These are phyloP conservation scores for Candida stauntonica DNA, from an alignment of 805 yeast genomes.

Conservation along the genomic window DNA sequence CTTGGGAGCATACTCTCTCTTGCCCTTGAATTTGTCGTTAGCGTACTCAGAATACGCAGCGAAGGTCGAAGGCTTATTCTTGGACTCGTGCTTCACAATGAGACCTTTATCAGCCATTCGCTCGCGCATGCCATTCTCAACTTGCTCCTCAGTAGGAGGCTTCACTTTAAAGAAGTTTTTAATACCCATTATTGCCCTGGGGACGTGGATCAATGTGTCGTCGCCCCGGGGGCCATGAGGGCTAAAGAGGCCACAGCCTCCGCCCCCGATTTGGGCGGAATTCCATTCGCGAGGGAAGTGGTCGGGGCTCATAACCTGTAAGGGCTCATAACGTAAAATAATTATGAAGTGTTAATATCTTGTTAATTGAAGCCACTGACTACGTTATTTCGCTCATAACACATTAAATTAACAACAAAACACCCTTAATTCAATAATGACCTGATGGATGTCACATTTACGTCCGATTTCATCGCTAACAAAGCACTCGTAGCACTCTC, in stretches of 20 bases:
- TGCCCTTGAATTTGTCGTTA: constrained; percentile 32
- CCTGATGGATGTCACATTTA: constrained; percentile 19
- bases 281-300: neutral
- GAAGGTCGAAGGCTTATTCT: constrained; percentile 37
- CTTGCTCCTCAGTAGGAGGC: constrained; percentile 43
- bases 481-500: constrained; percentile 19
- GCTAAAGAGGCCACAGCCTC: no score
- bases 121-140: constrained; percentile 37
- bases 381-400: no score
- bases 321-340: no score
- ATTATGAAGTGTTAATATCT: no score
- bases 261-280: neutral
- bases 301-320: no score
- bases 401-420: no score
- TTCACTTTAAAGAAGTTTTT: constrained; percentile 41
- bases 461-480: constrained; percentile 22
- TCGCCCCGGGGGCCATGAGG: no score
- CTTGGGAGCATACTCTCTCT: constrained; percentile 35
- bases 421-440: constrained; percentile 21
- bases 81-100: constrained; percentile 32
- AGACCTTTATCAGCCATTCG: constrained; percentile 40
- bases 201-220: neutral
- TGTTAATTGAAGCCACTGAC: no score
- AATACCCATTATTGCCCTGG: constrained; percentile 38
- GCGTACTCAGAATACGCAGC: constrained; percentile 46